Evolutionary conservation across 169 alveolate species (phyloP).

Genomic region (Theileria parva): DNA sequence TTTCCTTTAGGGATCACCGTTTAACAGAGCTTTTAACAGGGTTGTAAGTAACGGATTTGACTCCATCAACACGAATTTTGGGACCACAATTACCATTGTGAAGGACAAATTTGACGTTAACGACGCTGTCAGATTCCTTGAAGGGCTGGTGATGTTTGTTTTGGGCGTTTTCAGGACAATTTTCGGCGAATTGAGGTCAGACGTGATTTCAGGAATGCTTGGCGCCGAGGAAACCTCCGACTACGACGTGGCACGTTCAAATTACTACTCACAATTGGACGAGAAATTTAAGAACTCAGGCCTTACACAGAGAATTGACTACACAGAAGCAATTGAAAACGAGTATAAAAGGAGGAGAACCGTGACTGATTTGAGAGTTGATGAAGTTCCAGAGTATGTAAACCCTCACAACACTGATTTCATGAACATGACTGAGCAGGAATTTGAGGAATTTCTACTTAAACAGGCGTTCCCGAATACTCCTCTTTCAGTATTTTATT

Average conservation of each 20-base stretch:
- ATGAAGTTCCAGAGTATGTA: background rate
- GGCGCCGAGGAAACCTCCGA: slow-evolving; percentile 52
- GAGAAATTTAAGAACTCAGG: slow-evolving; percentile 25
- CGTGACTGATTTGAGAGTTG: background rate
- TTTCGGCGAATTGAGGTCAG: slow-evolving; percentile 54
- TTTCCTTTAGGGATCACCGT: slow-evolving; percentile 22
- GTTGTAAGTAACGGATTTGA: background rate
- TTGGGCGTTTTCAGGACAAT: slow-evolving; percentile 46
- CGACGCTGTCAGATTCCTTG: slow-evolving; percentile 52
- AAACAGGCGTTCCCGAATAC: slow-evolving; percentile 46
- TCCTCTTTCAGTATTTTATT: slow-evolving; percentile 47
- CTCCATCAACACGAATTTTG: background rate
- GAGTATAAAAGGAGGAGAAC: slow-evolving; percentile 4
- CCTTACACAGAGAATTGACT: slow-evolving; percentile 66
- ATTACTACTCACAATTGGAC: slow-evolving; percentile 39
- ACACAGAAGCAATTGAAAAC: slow-evolving; percentile 58
- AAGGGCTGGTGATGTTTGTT: slow-evolving; percentile 57
- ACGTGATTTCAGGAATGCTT: slow-evolving; percentile 52
- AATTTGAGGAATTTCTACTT: slow-evolving; percentile 58
- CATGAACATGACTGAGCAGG: slow-evolving; percentile 46
- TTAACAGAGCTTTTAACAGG: slow-evolving; percentile 23
- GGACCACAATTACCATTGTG: slow-evolving; percentile 10
- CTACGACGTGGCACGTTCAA: slow-evolving; percentile 57
- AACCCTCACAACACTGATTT: slow-evolving; percentile 1
- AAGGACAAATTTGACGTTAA: slow-evolving; percentile 28